These are phyloP conservation scores for Alternaria angustiovoidea DNA, from an alignment of 2,329 filamentous ascomycete genomes.

Conservation along the genomic window DNA sequence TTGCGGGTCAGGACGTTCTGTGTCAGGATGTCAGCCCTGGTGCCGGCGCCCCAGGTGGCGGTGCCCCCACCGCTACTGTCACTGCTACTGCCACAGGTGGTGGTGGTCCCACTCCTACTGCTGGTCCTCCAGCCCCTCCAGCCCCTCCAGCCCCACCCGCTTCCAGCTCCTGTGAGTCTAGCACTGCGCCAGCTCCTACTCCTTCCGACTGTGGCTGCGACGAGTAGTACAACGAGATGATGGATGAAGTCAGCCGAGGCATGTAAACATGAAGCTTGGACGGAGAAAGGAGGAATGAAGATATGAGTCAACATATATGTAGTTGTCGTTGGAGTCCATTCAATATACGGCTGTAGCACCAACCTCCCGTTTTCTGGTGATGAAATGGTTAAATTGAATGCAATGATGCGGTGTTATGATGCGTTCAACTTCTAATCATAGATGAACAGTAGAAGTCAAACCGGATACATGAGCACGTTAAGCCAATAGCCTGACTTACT, in stretches of 20 bases:
- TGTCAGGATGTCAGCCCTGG: slow-evolving; percentile 17
- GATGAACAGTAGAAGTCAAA: neutral
- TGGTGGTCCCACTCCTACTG: neutral
- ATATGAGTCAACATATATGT: neutral
- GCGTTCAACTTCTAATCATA: neutral
- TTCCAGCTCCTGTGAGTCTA: neutral
- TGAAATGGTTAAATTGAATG: neutral
- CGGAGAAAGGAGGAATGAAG: neutral
- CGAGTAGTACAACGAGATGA: neutral
- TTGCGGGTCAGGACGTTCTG: slow-evolving; percentile 13
- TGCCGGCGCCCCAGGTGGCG: slow-evolving; percentile 2
- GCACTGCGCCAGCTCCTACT: neutral
- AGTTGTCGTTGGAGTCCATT: neutral
- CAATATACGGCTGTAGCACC: neutral
- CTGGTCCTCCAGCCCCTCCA: neutral
- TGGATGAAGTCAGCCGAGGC: neutral
- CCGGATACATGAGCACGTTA: neutral
- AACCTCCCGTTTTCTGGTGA: neutral
- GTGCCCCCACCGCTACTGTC: neutral
- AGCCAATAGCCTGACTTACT: neutral
- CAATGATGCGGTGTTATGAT: neutral
- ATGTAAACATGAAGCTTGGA: neutral
- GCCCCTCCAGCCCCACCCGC: neutral
- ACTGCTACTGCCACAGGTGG: neutral
- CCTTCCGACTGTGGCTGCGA: slow-evolving; percentile 6